Base-by-base conservation (phyloP, 441 rosid species). In the Croton setiger region DNA sequence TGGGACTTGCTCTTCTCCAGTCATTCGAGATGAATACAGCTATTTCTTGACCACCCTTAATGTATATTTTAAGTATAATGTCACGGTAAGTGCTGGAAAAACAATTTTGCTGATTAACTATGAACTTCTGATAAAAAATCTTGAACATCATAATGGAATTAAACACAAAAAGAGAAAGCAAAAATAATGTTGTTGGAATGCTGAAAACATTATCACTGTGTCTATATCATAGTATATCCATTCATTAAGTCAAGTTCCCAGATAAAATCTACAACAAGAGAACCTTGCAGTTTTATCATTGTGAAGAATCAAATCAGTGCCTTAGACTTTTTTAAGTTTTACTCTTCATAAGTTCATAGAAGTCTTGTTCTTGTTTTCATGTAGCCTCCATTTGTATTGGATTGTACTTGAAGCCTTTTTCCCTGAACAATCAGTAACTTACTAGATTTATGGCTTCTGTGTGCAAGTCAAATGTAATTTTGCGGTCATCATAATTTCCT, bases 1-100 rank as follows among this genome's bases (percentile, higher is more conserved):
- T 47, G 97, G 98, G 67, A 94, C 97, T 68, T 94, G 97, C 77
- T 85, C 92, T 55, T 80, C 66, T 80, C 88, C 97, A 64, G 97
- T 91, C 61, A 14, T 78, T 73, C 70, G 60, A 54, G 97, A 94
- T 78, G 96, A 90, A 77, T 86, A 90, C 76, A 85, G 18, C 78
- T 94, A 89, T 76, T 94, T 94, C 76, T 36, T 83, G 56, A 72
- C 92, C 31, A 69, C 87, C 31, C 81, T 94, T 75, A 90, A 91
- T 78, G 62, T 94, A 67, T 94, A 86, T 86, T 81, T 84, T 58
- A 90, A 94, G 83, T 79, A 91, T 66, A 94, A 94, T 74, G 82
- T 94, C 75, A 94, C 96, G 13, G 98, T 94, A 80, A 78, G 93
- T 81, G 69, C 64, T 75, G 41, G 65, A 56, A 54, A 55, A 54